Base-by-base conservation (phyloP, 805 yeast genomes). In the Candida hispaniensis region DNA sequence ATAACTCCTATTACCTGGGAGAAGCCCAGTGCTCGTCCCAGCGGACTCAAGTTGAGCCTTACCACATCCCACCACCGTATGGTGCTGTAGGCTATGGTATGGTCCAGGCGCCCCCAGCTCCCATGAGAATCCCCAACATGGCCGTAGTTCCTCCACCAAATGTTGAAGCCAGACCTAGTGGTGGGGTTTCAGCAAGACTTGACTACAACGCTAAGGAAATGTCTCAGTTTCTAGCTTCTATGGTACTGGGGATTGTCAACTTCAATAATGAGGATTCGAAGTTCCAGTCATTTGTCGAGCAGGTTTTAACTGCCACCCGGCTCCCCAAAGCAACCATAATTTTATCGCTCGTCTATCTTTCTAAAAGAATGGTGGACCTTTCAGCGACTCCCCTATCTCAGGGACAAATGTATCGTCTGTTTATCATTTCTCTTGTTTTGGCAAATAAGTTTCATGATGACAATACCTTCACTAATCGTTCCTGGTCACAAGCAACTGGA, bases 401-500 rank as follows among this genome's bases (percentile, higher is more conserved):
- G 13, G 42, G 43, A 13, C 36, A 43, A 28, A 40, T 42, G 50
- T 80, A 67, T 60, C 66, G 60, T 51, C 67, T 62, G 53, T 55
- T 83, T 25, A 73, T 77, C 26, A 65, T 79, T 13, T 68, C 93
- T 3, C 65, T 88, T 26, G 71, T 88, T 21, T 63, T 88, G 42
- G 93, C 95, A 29, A 88, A 88, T 63, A 88, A 88, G 60, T 82
- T 83, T 56, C 83, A 86, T 54, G 97, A 88, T 59, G 98, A 88
- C 61, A 85, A 88, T 60, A 88, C 96, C 17, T 88, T 88, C 54
- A 83, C 94, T 42, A 88, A 88, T 60, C 76, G 75, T 50, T 82
- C 95, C 6, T 88, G 98, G 98, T 71, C 83, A 25, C 85, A 83
- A 43, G 97, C 96, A n/a, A 80, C 95, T 4, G 93, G 93, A 12